These are phyloP conservation scores for Terfezia boudieri DNA, from an alignment of 495 filamentous ascomycete genomes.

Conservation along the genomic window DNA sequence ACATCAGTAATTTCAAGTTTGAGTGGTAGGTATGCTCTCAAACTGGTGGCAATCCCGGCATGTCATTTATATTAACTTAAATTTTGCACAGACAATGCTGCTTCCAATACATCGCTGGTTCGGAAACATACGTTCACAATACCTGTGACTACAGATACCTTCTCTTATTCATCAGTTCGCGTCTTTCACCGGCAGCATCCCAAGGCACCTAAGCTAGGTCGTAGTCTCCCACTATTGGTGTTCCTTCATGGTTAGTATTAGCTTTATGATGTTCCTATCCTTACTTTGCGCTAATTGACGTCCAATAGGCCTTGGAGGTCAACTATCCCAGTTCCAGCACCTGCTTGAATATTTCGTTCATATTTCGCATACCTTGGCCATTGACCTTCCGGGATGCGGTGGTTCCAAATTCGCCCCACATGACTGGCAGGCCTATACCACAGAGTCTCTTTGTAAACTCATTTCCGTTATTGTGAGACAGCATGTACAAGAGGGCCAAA, in stretches of 20 bases:
- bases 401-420: conserved; percentile 46
- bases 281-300: too few species aligned
- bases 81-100: too few species aligned
- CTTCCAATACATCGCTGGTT: conserved; percentile 28
- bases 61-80: too few species aligned
- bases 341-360: conserved; percentile 61
- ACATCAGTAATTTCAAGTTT: too few species aligned
- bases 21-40: too few species aligned
- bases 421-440: conserved; percentile 57
- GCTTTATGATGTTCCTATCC: too few species aligned
- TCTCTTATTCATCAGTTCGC: conserved; percentile 54
- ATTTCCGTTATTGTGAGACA: conserved; percentile 48
- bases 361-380: conserved; percentile 64
- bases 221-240: conserved; percentile 61
- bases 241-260: conserved; percentile 49
- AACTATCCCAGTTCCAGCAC: conserved; percentile 65
- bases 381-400: conserved; percentile 81
- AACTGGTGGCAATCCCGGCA: too few species aligned
- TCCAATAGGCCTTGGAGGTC: conserved; percentile 41
- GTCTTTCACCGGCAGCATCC: conserved; percentile 67
- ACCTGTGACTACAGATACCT: conserved; percentile 44
- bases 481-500: conserved; percentile 42
- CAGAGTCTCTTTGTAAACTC: conserved; percentile 51
- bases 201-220: conserved; percentile 53
- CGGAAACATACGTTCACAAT: conserved; percentile 50